Base-by-base conservation (phyloP, 2,329 filamentous ascomycete genomes). In the Arthrobotrys entomopaga region DNA sequence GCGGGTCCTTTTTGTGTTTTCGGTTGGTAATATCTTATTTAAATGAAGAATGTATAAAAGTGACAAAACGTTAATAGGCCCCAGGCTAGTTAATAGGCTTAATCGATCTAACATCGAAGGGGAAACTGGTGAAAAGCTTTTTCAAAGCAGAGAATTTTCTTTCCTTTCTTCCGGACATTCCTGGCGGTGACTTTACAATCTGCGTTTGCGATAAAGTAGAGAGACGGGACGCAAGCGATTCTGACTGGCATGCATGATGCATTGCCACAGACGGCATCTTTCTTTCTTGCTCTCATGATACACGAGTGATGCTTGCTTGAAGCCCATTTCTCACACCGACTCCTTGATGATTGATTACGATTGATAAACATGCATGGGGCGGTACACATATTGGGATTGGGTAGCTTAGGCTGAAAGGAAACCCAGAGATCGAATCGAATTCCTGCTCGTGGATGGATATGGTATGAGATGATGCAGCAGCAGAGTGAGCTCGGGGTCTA, bases 171-270 rank as follows among this genome's bases (percentile, higher is more conserved):
- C 67, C 42, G 61, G 56, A 48, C 61, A 73, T 73, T 73, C 69
- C 57, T 66, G 69, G 11, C 54, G 69, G 61, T 63, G 56, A 73
- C 69, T 65, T 73, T 58, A 49, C 20, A 57, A 65, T 56, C 58
- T 49, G 52, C 42, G 67, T 72, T 72, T 72, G 59, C 48, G 38
- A 72, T 72, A 72, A 38, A 65, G 67, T 60, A 49, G 53, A 59
- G 34, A 60, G 54, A 65, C 61, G 53, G 67, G 24, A 59, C 50
- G 59, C 53, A 64, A 65, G 46, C 59, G 59, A 72, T 29, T 71
- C 38, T 49, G 49, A 16, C 15, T 40, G 24, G 52, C n/a, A 52
- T 49, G 52, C n/a, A 52, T 49, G 34, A 13, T 49, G 24, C 42
- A n/a, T n/a, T 15, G 10, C 19, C 19, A 20, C 16, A 8, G 3